Evolutionary conservation across 495 filamentous ascomycete genomes (phyloP), one percentile per base, ranked within the genome.

Genomic region (Hypoxylon subgilvum): DNA sequence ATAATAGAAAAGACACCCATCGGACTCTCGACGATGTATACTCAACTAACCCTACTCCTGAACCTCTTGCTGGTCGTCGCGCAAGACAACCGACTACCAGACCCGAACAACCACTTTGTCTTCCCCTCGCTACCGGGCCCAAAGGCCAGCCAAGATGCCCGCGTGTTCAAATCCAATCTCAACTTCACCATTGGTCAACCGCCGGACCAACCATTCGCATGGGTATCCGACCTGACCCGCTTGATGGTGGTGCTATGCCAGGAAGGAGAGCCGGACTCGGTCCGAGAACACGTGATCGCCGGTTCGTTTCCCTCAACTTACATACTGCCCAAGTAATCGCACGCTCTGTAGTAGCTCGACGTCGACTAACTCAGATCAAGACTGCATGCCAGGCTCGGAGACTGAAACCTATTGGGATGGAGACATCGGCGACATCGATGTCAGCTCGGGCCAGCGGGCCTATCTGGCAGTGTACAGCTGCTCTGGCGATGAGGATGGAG

Each of bases 51-150:
- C 13, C 14, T 45, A 30, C 41, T 31, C 22, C 2, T 46, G n/a
- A 30, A 28, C 16, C n/a, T 45, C 7, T 50, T 36, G 28, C 44
- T 50, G 9, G 50, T 53, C 16, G 0, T 44, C 18, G 50, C 43
- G 12, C 57, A 55, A 22, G 57, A 61, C 27, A 54, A 50, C 14
- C 49, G 57, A 61, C 28, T 14, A 0, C 25, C 10, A 2, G 57
- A 61, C 17, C 32, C 43, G 9, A 49, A 54, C 5, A 61, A 61
- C 18, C 50, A 61, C 6, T 61, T 61, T 28, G 40, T 61, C 6
- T 61, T 28, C 9, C 57, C 57, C 30, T 44, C 50, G 17, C 32
- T 45, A 17, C 43, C 57, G 1, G 57, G 57, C 1, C 50, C 44
- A 17, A 49, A 53, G 14, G 48, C 38, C 10, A 48, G 50, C 36